phyloP scores from a whole-genome alignment of 164 flowering plant genomes.

The Santalum album region DNA sequence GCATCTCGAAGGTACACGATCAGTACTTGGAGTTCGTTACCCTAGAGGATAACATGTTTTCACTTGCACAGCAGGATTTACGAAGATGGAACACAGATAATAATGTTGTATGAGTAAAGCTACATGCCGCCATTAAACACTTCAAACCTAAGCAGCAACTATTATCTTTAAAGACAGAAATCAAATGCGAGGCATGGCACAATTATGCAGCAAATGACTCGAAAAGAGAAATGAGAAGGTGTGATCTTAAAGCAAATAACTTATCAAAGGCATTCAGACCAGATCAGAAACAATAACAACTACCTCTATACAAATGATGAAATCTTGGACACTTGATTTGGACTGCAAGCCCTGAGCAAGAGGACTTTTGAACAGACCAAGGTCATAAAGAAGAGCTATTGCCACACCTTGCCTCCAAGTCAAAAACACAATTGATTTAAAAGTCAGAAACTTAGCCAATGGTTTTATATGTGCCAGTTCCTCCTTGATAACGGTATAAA shows the following conservation, averaged over 20 bases:
- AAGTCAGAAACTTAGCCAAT: constrained; percentile 74
- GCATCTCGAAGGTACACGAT: constrained; percentile 77
- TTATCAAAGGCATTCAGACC: no score
- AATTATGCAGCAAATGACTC: no score
- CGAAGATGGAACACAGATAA: no score
- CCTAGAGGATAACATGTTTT: constrained; percentile 74
- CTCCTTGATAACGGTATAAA: constrained; percentile 75
- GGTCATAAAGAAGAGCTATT: constrained; percentile 63
- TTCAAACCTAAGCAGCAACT: no score
- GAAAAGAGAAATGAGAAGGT: no score
- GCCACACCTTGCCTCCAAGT: constrained; percentile 99
- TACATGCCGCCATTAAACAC: no score
- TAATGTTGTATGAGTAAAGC: no score
- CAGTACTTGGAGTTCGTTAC: constrained; percentile 93
- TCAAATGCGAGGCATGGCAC: no score
- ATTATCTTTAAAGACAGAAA: no score
- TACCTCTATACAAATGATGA: constrained; percentile 99
- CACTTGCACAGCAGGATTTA: constrained; percentile 67
- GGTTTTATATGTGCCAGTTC: constrained; percentile 86
- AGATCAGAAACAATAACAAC: background rate
- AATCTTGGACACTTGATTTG: constrained; percentile 85
- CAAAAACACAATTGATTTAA: constrained; percentile 91
- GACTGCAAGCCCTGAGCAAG: constrained; percentile 80
- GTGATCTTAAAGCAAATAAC: background rate
- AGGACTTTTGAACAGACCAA: constrained; percentile 81